A percentile compares a stretch with the other conserved stretches of the same genome.
Evolutionary conservation across 306 rosid genomes (phyloP).

Genomic region (Chamaecrista fasciculata): DNA sequence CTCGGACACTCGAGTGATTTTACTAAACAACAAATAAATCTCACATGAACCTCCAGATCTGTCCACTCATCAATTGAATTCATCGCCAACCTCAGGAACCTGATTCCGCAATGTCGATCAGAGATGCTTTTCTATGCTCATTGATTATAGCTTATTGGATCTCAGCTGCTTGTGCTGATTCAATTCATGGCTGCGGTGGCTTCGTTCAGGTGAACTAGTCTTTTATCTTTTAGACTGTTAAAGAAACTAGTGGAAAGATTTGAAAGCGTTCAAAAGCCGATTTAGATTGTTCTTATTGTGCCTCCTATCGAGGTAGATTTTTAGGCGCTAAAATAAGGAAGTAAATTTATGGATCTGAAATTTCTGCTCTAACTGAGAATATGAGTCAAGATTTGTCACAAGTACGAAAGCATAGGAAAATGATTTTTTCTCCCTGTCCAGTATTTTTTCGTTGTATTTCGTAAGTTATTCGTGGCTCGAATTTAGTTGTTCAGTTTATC

Average conservation of each 20-base stretch:
- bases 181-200: constrained; percentile 73
- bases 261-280: neutral
- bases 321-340: neutral
- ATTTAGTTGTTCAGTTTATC: neutral
- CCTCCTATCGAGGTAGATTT: neutral
- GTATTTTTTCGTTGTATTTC: neutral
- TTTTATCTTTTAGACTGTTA: neutral
- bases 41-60: constrained; percentile 29
- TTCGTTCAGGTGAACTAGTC: constrained; percentile 52
- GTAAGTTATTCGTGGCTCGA: neutral
- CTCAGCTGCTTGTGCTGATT: constrained; percentile 62
- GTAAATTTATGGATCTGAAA: neutral
- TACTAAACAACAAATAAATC: constrained; percentile 1
- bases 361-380: neutral
- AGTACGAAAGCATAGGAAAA: neutral
- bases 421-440: neutral
- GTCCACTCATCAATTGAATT: constrained; percentile 17
- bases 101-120: constrained; percentile 39
- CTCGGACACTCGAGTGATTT: constrained; percentile 10
- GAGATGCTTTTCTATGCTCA: constrained; percentile 29
- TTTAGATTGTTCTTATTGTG: neutral
- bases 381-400: neutral
- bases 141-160: constrained; percentile 37
- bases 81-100: constrained; percentile 19
- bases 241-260: neutral